phyloP scores from a whole-genome alignment of 2,329 filamentous ascomycete species.

The Diplodia intermedia region DNA sequence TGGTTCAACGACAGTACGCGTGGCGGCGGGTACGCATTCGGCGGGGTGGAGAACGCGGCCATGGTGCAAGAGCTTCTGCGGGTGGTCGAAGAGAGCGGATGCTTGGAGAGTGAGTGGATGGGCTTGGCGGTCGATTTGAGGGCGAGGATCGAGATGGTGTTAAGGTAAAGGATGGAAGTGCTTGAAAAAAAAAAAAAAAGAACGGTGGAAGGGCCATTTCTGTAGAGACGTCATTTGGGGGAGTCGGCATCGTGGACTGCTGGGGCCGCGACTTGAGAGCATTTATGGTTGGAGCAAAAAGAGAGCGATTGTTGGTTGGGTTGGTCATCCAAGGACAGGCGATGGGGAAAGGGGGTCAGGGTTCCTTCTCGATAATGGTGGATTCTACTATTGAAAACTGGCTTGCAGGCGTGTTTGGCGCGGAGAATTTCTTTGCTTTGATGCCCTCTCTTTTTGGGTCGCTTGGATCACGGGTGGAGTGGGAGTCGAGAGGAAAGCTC shows the following conservation, averaged over 20 bases:
- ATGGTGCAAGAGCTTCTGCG: constrained; percentile 48
- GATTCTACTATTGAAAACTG: neutral
- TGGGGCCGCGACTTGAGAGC: neutral
- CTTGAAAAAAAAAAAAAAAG: neutral
- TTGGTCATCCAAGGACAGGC: neutral
- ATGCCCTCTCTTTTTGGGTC: constrained; percentile 2
- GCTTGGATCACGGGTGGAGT: neutral
- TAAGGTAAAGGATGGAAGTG: constrained; percentile 14
- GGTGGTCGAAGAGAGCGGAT: constrained; percentile 54
- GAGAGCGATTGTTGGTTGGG: neutral
- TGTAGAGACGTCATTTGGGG: neutral
- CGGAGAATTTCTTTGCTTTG: neutral
- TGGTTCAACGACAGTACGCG: constrained; percentile 67
- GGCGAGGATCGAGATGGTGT: constrained; percentile 30
- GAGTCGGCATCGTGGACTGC: neutral
- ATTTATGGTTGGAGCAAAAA: neutral
- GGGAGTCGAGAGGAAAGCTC: constrained; percentile 12
- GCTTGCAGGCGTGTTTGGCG: constrained; percentile 27
- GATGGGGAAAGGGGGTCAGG: neutral
- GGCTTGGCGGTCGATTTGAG: constrained; percentile 38
- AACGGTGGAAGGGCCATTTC: neutral
- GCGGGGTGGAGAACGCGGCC: constrained; percentile 64
- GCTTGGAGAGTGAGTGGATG: constrained; percentile 48
- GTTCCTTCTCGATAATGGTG: neutral
- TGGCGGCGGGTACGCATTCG: constrained; percentile 63